Conservation (phyloP, 225 moss, liverwort and hornwort genomes). For the Takakia lepidozioides region DNA sequence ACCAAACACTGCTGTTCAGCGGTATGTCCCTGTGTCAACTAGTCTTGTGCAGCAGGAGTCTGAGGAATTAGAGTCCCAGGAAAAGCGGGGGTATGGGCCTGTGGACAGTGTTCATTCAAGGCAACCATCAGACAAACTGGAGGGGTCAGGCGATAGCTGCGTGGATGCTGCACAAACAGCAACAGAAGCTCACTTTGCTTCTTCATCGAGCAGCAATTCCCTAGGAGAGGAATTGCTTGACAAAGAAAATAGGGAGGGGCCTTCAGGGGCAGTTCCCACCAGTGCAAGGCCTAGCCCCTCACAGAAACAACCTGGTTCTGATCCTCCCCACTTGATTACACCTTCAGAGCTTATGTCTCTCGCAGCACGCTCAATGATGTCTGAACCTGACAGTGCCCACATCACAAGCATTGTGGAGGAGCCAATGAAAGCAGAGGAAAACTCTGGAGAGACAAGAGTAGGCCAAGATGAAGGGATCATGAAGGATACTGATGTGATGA, state of each 20-base stretch:
- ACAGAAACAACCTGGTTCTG: constrained; percentile 38
- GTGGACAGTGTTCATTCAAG: constrained; percentile 1
- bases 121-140: constrained; percentile 19
- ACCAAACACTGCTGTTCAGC: constrained; percentile 63
- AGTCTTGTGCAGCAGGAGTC: constrained; percentile 24
- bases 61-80: constrained; percentile 55
- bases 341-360: constrained; percentile 91
- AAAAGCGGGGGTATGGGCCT: too few species aligned
- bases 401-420: not conserved
- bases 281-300: constrained; percentile 28
- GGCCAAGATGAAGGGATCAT: constrained; percentile 11
- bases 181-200: constrained; percentile 8
- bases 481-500: constrained; percentile 13
- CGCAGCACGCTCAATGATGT: constrained; percentile 44
- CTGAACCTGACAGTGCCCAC: constrained; percentile 38
- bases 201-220: constrained; percentile 32
- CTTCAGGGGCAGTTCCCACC: constrained; percentile 28
- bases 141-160: constrained; percentile 22
- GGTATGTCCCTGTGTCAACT: constrained; percentile 54
- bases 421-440: too few species aligned
- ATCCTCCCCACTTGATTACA: constrained; percentile 67
- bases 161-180: constrained; percentile 17
- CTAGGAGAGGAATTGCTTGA: constrained; percentile 41
- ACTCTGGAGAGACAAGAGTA: constrained; percentile 22
- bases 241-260: constrained; percentile 59